Evolutionary conservation across 805 yeast species (phyloP).

Genomic region (Candida cerambycidarum): DNA sequence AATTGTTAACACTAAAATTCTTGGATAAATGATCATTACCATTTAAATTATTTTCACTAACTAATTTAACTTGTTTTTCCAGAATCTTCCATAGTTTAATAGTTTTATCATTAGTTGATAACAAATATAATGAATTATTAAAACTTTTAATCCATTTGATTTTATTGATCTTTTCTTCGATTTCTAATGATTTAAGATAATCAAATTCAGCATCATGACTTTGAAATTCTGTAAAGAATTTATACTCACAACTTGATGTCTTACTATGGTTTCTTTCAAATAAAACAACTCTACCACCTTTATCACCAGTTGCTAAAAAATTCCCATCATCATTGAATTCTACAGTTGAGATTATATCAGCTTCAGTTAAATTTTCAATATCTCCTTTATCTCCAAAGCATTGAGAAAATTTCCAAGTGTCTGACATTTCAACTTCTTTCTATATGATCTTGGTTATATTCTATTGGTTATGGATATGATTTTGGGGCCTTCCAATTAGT

Average conservation of each 20-base stretch:
- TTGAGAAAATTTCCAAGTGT: constrained; percentile 83
- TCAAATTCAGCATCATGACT: constrained; percentile 98
- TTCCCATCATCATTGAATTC: constrained; percentile 96
- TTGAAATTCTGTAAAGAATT: constrained; percentile 95
- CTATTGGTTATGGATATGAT: too few species aligned
- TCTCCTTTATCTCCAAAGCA: constrained; percentile 99
- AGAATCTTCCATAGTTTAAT: constrained; percentile 95
- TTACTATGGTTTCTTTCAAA: constrained; percentile 83
- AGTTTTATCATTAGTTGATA: constrained; percentile 96
- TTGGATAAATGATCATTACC: constrained; percentile 27
- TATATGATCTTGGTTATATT: too few species aligned
- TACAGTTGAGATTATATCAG: constrained; percentile 95
- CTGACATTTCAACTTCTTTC: constrained; percentile 21
- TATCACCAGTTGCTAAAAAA: constrained; percentile 95
- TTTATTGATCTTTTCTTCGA: constrained; percentile 96
- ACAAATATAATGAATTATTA: constrained; percentile 84
- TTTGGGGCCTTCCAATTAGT: too few species aligned
- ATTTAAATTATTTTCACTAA: constrained; percentile 79
- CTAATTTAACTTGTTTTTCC: constrained; percentile 89
- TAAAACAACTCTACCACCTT: constrained; percentile 96
- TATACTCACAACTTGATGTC: constrained; percentile 75
- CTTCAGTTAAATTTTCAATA: constrained; percentile 91
- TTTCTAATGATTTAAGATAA: constrained; percentile 90
- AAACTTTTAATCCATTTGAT: constrained; percentile 92
- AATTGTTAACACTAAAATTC: constrained; percentile 21